Percentiles rank a stretch among this genome's conserved stretches.
phyloP scores from a whole-genome alignment of 306 rosid species.

The Macrotyloma uniflorum region DNA sequence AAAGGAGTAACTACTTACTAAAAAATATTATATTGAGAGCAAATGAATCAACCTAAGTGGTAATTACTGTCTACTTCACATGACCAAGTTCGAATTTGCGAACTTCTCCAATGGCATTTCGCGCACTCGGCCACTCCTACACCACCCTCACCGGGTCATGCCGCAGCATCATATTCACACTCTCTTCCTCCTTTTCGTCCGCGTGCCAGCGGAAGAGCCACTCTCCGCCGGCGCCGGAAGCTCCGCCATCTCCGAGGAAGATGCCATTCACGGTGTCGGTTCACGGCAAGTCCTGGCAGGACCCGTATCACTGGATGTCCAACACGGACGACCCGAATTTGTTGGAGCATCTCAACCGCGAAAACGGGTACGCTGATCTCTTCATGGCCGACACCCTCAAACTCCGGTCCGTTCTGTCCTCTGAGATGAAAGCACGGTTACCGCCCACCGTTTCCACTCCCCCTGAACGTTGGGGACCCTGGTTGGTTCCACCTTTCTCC shows the following conservation, averaged over 20 bases:
- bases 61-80: neutral
- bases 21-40: neutral
- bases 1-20: too few species aligned
- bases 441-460: conserved; percentile 78
- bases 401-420: conserved; percentile 54
- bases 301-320: conserved; percentile 92
- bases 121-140: conserved; percentile 40
- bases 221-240: conserved; percentile 42
- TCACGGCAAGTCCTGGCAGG: conserved; percentile 73
- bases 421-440: conserved; percentile 77
- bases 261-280: conserved; percentile 60
- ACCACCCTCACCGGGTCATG: neutral
- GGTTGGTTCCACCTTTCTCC: conserved; percentile 55
- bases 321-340: conserved; percentile 66
- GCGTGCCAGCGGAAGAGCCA: conserved; percentile 39
- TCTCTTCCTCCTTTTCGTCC: neutral
- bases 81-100: neutral
- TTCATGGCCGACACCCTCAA: conserved; percentile 78
- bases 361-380: conserved; percentile 71
- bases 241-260: conserved; percentile 70
- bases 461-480: conserved; percentile 93
- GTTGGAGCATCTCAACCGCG: conserved; percentile 59
- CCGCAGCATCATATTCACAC: neutral
- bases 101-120: conserved; percentile 51
- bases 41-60: neutral